Base-by-base conservation (phyloP, 2,329 filamentous ascomycete species). In the Periconia sp. region DNA sequence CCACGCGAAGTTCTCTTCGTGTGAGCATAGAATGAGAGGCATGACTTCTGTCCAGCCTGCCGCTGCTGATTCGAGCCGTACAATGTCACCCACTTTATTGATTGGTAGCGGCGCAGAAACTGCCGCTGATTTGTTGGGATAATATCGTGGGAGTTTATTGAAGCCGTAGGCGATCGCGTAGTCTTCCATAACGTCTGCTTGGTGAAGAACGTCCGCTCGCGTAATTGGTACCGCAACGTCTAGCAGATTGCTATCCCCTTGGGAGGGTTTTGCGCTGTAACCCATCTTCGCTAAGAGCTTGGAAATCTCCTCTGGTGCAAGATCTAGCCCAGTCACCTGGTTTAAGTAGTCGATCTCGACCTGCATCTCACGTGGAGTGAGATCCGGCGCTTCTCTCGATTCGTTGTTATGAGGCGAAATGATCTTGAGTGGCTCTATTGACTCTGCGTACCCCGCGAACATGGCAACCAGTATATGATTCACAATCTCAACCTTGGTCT, bases 151-250 rank as follows among this genome's bases (percentile, higher is more conserved):
- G 17, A 99, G 87, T 59, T 90, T 91, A 82, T 99, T 99, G 84
- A 96, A 99, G 61, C 95, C 94, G 74, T 97, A 97, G 49, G 91
- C 92, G 60, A 99, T 94, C 41, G 92, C 94, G 18, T 95, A 87
- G 71, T 99, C 95, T 78, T 99, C 94, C 93, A 99, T 99, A 63
- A 99, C 90, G 72, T 99, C 94, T 66, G 92, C 95, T 71, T 97
- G 90, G 75, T 99, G 94, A 31, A 99, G 86, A 41, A 99, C 88
- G 74, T 99, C 94, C 45, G 94, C 93, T 58, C 94, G 86, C 45
- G 92, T 97, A 31, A 92, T 85, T 9, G 94, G 94, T 20, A 97
- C 85, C 35, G 87, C 83, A 27, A 97, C 87, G 66, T 95, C 88
- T 55, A 96, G 81, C 47, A 94, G 78, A 47, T 73, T 74, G 69